These are phyloP conservation scores for Coccomyxa sp. DNA, from an alignment of 139 green algal genomes.

Conservation along the genomic window DNA sequence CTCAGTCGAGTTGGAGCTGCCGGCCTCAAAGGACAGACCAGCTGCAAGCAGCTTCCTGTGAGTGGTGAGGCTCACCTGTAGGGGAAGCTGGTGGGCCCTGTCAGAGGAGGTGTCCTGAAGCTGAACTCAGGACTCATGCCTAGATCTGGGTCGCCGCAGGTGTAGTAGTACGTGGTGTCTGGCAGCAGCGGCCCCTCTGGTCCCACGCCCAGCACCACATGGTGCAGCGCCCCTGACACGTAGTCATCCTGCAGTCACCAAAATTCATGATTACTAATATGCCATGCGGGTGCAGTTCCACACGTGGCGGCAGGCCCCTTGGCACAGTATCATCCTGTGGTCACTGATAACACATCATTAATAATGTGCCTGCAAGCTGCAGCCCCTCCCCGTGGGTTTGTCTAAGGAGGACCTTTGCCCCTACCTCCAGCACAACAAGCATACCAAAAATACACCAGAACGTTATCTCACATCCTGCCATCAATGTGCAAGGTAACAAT, in stretches of 20 bases:
- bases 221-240: slow-evolving; percentile 47
- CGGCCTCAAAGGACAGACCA: too few relatives aligned
- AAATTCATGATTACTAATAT: background rate
- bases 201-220: slow-evolving; percentile 27
- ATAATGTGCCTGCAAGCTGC: too few relatives aligned
- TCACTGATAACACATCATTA: background rate
- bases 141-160: slow-evolving; percentile 18
- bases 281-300: background rate
- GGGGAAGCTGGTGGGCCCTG: slow-evolving; percentile 21
- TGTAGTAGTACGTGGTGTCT: slow-evolving; percentile 44
- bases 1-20: too few relatives aligned
- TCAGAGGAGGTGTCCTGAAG: slow-evolving; percentile 35
- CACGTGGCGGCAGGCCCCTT: background rate
- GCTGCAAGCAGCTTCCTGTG: background rate
- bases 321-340: background rate
- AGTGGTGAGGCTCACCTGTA: slow-evolving; percentile 20
- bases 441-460: too few relatives aligned
- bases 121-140: slow-evolving; percentile 26
- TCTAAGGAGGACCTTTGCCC: too few relatives aligned
- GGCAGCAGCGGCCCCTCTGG: slow-evolving; percentile 25
- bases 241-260: slow-evolving; percentile 16
- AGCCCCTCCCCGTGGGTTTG: too few relatives aligned
- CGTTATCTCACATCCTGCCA: too few relatives aligned
- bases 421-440: too few relatives aligned
- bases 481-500: too few relatives aligned